Evolutionary conservation across 805 yeast species (phyloP).

Genomic region (Ogataea populi-albae): DNA sequence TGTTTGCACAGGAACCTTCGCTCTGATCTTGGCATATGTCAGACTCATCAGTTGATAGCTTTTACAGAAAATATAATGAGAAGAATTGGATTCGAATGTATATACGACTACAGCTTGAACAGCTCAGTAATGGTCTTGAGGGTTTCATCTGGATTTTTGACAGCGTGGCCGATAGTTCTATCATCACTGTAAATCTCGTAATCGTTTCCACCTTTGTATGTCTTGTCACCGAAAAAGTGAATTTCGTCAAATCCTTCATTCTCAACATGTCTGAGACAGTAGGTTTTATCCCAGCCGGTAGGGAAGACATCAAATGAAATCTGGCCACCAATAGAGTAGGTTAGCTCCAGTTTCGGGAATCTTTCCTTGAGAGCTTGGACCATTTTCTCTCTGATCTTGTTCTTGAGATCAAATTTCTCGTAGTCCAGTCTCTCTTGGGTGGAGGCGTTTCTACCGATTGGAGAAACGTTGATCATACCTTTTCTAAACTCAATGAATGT

Average conservation of each 20-base stretch:
- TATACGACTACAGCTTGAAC: slow-evolving; percentile 47
- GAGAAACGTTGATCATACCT: slow-evolving; percentile 98
- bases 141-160: slow-evolving; percentile 86
- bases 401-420: slow-evolving; percentile 77
- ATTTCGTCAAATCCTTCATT: slow-evolving; percentile 80
- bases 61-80: background rate
- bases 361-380: slow-evolving; percentile 80
- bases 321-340: slow-evolving; percentile 99
- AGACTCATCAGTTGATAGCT: slow-evolving; percentile 45
- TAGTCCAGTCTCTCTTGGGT: slow-evolving; percentile 90
- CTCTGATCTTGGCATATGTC: slow-evolving; percentile 87
- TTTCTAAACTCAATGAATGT: slow-evolving; percentile 98
- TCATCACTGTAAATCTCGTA: slow-evolving; percentile 90
- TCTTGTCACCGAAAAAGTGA: slow-evolving; percentile 98
- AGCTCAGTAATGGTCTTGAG: slow-evolving; percentile 78
- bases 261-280: slow-evolving; percentile 90
- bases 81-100: slow-evolving; percentile 1
- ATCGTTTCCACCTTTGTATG: slow-evolving; percentile 97
- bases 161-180: slow-evolving; percentile 96
- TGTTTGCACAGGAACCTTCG: slow-evolving; percentile 97
- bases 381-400: slow-evolving; percentile 79
- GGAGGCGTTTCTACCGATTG: slow-evolving; percentile 97
- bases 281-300: slow-evolving; percentile 99
- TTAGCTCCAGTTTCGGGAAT: slow-evolving; percentile 80
- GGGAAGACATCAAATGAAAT: slow-evolving; percentile 99